Evolutionary conservation across 768 basidiomycete species (phyloP), one percentile per base, ranked within the genome.

Genomic region (Scleroderma citrinum): DNA sequence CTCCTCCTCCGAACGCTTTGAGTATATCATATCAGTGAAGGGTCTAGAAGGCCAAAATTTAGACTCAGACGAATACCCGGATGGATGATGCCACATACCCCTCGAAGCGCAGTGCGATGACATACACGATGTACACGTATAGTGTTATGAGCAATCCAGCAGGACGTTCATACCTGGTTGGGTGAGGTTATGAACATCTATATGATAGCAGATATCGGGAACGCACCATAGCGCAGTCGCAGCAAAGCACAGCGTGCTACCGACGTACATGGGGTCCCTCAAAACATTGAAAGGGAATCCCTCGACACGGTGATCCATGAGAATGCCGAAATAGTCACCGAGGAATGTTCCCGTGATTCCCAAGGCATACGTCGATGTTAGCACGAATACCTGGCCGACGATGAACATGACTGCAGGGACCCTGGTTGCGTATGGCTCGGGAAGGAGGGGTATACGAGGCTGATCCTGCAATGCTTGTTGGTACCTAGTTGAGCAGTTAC

Each of bases 241-340:
- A 32, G 80, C 69, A 70, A 97, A 97, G 64, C 84, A 89, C 72
- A 99, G 71, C 5, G 92, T 93, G 61, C 87, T 92, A 7, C 95
- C 95, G 40, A 92, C 87, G 62, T 99, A 98, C 95, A 99, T 99
- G 0, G 95, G 95, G 66, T 96, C 86, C 17, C 80, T 75, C 36
- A 94, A 75, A 41, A 96, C 77, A 63, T 95, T 95, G 76, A 97
- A 99, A 0, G 95, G 95, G 74, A 99, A 99, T 64, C 88, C 86
- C 60, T 92, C 86, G n/a, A 97, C 93, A 45, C 89, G 76, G 52
- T 84, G 75, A 59, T 91, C 83, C 92, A 87, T 92, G 54, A 89
- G 68, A 51, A 91, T 88, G 3, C 87, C 89, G 56, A 92, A 90
- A 62, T 90, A 90, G 62, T 87, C 87, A 1, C 71, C 87, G 40